Percentiles rank a stretch among this genome's conserved stretches.
Evolutionary conservation across 768 basidiomycete species (phyloP).

Genomic region (Collybiopsis luxurians): DNA sequence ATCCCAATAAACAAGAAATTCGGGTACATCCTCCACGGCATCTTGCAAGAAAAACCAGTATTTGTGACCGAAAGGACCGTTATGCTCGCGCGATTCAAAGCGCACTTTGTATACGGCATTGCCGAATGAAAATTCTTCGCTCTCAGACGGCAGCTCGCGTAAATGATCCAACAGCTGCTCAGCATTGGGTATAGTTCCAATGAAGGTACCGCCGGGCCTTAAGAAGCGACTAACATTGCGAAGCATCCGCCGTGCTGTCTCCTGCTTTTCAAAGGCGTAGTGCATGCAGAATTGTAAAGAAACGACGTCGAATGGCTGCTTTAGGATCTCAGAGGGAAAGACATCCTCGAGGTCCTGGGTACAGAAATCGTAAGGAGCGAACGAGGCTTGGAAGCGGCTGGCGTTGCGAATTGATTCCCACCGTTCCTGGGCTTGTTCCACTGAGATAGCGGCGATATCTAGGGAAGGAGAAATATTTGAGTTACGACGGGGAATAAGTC

Average conservation of each 20-base stretch:
- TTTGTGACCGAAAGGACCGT: slow-evolving; percentile 80
- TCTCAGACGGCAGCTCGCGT: slow-evolving; percentile 62
- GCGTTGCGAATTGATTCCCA: slow-evolving; percentile 45
- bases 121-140: slow-evolving; percentile 76
- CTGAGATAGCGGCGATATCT: slow-evolving; percentile 90
- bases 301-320: slow-evolving; percentile 85
- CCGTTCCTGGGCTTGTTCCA: slow-evolving; percentile 83
- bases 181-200: slow-evolving; percentile 96
- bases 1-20: slow-evolving; percentile 96
- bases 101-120: slow-evolving; percentile 88
- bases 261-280: slow-evolving; percentile 92
- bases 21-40: slow-evolving; percentile 96
- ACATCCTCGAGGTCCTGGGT: slow-evolving; percentile 64
- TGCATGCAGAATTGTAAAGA: slow-evolving; percentile 99
- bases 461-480: slow-evolving; percentile 4
- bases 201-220: slow-evolving; percentile 82
- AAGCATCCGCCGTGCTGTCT: slow-evolving; percentile 89
- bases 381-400: slow-evolving; percentile 71
- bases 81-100: slow-evolving; percentile 69
- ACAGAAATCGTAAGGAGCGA: slow-evolving; percentile 90
- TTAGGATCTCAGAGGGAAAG: slow-evolving; percentile 60
- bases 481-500: slow-evolving; percentile 3
- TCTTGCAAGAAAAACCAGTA: slow-evolving; percentile 94
- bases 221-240: slow-evolving; percentile 83
- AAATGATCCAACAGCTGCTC: slow-evolving; percentile 79